phyloP scores from a whole-genome alignment of 139 green algal species.

The Dunaliella sp. region DNA sequence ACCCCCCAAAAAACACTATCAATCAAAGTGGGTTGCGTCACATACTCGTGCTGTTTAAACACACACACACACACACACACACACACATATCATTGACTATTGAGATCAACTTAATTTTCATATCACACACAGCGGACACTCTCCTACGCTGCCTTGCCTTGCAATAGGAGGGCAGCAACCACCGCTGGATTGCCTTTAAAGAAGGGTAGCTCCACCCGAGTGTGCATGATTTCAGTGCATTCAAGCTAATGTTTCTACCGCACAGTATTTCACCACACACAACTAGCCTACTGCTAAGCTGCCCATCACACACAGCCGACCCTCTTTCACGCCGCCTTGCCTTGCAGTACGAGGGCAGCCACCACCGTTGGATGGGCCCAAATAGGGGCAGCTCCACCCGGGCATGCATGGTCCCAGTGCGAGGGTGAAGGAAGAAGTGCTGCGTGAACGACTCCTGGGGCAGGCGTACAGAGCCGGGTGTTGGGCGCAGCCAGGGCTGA shows the following conservation, averaged over 20 bases:
- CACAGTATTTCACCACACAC: too few relatives aligned
- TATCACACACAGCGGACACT: neutral
- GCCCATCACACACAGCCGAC: too few relatives aligned
- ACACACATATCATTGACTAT: too few relatives aligned
- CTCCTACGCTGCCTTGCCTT: neutral
- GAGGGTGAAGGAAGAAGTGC: slow-evolving; percentile 40
- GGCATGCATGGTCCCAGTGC: slow-evolving; percentile 13
- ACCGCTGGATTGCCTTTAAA: neutral
- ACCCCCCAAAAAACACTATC: too few relatives aligned
- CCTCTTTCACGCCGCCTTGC: slow-evolving; percentile 7
- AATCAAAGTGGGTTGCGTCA: too few relatives aligned
- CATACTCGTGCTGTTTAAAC: too few relatives aligned
- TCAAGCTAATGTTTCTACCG: too few relatives aligned
- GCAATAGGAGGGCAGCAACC: neutral
- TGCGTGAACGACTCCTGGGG: slow-evolving; percentile 31
- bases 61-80: too few relatives aligned
- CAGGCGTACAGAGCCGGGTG: neutral
- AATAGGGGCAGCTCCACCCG: slow-evolving; percentile 15
- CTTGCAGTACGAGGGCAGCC: slow-evolving; percentile 34
- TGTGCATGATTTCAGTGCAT: too few relatives aligned
- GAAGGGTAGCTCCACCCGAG: too few relatives aligned
- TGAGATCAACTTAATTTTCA: too few relatives aligned
- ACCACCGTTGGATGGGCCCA: slow-evolving; percentile 19
- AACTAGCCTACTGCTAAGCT: too few relatives aligned
- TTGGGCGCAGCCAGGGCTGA: slow-evolving; percentile 30